Conservation (phyloP, 2,329 filamentous ascomycete genomes). For the Tolypocladium cylindrosporum region DNA sequence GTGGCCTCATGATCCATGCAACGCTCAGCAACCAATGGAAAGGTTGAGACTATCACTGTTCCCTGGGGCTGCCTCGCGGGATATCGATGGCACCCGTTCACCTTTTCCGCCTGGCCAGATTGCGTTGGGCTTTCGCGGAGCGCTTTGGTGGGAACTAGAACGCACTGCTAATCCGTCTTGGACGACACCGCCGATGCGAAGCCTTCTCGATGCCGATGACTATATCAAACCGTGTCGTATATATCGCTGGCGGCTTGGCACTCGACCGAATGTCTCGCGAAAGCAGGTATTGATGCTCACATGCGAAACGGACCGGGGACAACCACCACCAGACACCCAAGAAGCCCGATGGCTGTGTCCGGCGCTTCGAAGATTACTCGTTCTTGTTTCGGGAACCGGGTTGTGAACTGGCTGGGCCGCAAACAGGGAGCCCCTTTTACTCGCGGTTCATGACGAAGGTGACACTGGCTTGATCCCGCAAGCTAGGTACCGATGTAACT, state of each 20-base stretch:
- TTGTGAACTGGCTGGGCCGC: background rate
- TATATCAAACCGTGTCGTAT: background rate
- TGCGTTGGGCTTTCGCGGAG: background rate
- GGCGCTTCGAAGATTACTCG: background rate
- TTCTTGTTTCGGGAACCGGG: background rate
- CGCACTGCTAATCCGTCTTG: too few relatives aligned
- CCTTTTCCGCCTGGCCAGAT: background rate
- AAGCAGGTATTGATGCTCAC: background rate
- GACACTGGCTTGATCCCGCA: background rate
- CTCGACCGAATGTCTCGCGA: background rate
- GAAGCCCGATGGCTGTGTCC: background rate
- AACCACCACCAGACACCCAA: background rate
- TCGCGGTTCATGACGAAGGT: background rate
- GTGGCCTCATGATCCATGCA: conserved; percentile 11
- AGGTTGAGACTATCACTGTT: background rate
- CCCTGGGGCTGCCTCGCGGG: background rate
- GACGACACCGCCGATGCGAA: background rate
- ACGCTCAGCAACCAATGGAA: conserved; percentile 9
- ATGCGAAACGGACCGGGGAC: background rate
- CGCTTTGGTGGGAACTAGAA: too few relatives aligned
- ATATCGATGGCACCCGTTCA: background rate
- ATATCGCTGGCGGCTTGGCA: background rate
- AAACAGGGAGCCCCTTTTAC: background rate
- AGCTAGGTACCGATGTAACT: too few relatives aligned
- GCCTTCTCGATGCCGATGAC: background rate